These are phyloP conservation scores for Eutrema salsugineum DNA, from an alignment of 441 rosid species.

Conservation along the genomic window DNA sequence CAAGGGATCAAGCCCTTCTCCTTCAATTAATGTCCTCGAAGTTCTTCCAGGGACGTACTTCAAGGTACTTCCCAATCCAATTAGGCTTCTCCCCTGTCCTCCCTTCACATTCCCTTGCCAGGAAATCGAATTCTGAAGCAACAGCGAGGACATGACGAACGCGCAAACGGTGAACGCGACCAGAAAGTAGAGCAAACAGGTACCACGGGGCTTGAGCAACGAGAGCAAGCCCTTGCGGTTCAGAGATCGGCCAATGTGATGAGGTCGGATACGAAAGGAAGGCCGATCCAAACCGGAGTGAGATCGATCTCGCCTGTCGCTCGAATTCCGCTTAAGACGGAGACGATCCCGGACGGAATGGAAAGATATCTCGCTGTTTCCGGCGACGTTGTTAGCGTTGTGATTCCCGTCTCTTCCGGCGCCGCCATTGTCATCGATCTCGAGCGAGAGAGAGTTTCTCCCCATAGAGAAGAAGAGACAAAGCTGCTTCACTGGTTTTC, in stretches of 20 bases:
- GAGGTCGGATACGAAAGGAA: conserved; percentile 38
- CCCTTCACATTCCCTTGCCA: conserved; percentile 53
- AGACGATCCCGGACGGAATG: conserved; percentile 71
- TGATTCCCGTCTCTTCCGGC: conserved; percentile 27
- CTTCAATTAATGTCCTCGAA: conserved; percentile 37
- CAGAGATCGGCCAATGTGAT: conserved; percentile 31
- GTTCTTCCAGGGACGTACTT: conserved; percentile 47
- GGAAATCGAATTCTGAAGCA: conserved; percentile 79
- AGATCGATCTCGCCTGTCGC: conserved; percentile 38
- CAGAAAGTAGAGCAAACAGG: conserved; percentile 56
- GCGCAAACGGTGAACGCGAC: conserved; percentile 65
- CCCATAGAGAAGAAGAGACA: conserved; percentile 12
- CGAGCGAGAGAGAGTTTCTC: conserved; percentile 40
- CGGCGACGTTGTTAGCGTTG: conserved; percentile 21
- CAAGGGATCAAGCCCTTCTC: conserved; percentile 51
- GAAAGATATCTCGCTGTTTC: conserved; percentile 33
- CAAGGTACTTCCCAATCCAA: conserved; percentile 63
- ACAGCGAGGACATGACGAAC: conserved; percentile 70
- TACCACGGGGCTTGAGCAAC: conserved; percentile 58
- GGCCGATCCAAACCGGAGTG: conserved; percentile 46
- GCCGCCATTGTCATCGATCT: conserved; percentile 49
- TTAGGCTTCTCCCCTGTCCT: conserved; percentile 39
- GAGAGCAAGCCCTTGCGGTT: conserved; percentile 52
- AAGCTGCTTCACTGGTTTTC: not conserved
- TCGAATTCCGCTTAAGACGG: conserved; percentile 56